Evolutionary conservation across 441 rosid species (phyloP).

Genomic region (Arabidopsis lyrata): DNA sequence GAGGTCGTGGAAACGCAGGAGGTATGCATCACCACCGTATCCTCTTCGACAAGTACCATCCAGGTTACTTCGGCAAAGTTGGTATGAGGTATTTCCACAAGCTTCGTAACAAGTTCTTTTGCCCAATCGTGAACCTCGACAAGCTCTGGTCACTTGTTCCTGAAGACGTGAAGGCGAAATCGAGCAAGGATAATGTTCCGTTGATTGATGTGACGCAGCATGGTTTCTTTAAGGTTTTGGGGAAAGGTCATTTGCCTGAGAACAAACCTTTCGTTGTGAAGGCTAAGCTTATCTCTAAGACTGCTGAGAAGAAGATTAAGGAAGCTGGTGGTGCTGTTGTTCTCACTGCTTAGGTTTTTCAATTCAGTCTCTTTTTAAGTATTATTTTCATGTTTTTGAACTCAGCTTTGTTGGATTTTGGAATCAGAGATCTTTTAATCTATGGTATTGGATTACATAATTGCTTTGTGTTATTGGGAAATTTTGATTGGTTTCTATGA

Average conservation of each 20-base stretch:
- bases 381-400: background rate
- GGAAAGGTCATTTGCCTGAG: constrained; percentile 77
- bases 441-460: constrained; percentile 1
- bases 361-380: background rate
- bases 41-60: constrained; percentile 94
- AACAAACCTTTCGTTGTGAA: constrained; percentile 73
- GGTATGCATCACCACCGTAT: constrained; percentile 94
- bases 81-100: constrained; percentile 95
- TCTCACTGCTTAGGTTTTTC: constrained; percentile 65
- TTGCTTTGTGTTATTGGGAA: background rate
- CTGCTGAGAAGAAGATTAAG: constrained; percentile 87
- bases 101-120: constrained; percentile 78
- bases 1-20: constrained; percentile 93
- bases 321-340: constrained; percentile 81
- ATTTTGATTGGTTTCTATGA: no score
- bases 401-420: constrained; percentile 8
- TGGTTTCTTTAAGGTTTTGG: constrained; percentile 82
- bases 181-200: constrained; percentile 65
- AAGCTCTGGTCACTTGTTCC: constrained; percentile 87
- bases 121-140: constrained; percentile 84
- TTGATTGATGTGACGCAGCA: constrained; percentile 82
- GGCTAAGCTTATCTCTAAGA: constrained; percentile 84
- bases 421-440: constrained; percentile 22
- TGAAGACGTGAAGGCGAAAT: constrained; percentile 66
- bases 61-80: constrained; percentile 87